phyloP scores from a whole-genome alignment of 768 basidiomycete species.

The Hysterangium stoloniferum region DNA sequence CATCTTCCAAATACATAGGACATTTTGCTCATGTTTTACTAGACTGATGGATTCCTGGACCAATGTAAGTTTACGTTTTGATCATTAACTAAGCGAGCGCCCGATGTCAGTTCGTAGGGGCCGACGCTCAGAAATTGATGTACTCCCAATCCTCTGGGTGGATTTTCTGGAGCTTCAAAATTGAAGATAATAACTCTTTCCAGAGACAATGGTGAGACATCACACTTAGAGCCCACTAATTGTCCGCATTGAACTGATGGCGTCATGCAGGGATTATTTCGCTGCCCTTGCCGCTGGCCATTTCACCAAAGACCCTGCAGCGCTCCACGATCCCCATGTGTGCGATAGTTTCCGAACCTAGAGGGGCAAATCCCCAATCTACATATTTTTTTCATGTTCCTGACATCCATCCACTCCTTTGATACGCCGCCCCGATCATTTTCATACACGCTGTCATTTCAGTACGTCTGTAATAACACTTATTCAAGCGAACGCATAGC shows the following conservation, averaged over 20 bases:
- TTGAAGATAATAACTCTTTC: constrained; percentile 46
- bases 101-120: constrained; percentile 40
- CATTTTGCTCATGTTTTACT: background rate
- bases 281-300: constrained; percentile 52
- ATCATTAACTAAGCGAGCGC: background rate
- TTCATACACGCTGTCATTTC: too few relatives aligned
- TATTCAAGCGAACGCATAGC: too few relatives aligned
- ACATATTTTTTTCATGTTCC: too few relatives aligned
- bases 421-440: too few relatives aligned
- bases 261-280: constrained; percentile 54
- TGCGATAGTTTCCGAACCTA: constrained; percentile 30
- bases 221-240: background rate
- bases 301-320: constrained; percentile 55
- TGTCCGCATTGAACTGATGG: background rate
- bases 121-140: constrained; percentile 64
- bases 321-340: constrained; percentile 49
- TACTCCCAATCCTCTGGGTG: constrained; percentile 57
- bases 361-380: too few relatives aligned
- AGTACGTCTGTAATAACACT: too few relatives aligned
- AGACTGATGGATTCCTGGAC: constrained; percentile 8
- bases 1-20: constrained; percentile 19
- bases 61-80: constrained; percentile 5
- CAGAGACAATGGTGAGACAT: constrained; percentile 51
- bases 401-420: too few relatives aligned
- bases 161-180: constrained; percentile 74